Evolutionary conservation across 306 rosid genomes (phyloP), one percentile per base, ranked within the genome.

Genomic region (Medicago truncatula): DNA sequence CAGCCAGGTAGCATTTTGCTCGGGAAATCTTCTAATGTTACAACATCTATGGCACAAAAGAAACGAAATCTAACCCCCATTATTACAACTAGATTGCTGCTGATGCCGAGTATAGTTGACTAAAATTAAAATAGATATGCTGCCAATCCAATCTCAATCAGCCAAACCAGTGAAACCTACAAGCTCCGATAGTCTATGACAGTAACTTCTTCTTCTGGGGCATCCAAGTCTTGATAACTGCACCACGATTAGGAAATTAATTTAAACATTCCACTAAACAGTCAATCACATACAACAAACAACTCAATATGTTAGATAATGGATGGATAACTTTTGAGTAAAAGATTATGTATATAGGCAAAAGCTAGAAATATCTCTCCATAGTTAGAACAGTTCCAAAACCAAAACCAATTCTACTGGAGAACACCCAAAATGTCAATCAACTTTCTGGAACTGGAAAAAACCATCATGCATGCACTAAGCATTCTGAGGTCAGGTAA

Each of bases 201-300:
- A 6, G 98, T 92, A 64, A 95, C 97, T 81, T 95, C 98, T 38
- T 95, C 98, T 67, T 95, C 98, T 0, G 97, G 98, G 11, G 96
- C 98, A 78, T 95, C 98, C 70, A 95, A 84, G 79, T 95, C 98
- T 90, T 95, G 97, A 85, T 95, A 95, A 80, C 98, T 95, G 96
- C 88, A 77, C 63, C 78, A 80, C 77, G 84, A 65, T 23, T 39
- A 28, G 13, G 9, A 70, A 57, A 67, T 57, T 46, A 67, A 64
- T 44, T 54, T 4, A 66, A 8, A 71, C 34, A 46, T 38, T 20
- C 63, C 72, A 61, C n/a, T 20, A 15, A 15, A 34, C 54, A 66
- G 79, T 89, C 91, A 71, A 86, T 85, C 85, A 92, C 88, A 36
- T 6, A 63, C 20, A 38, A 64, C 41, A 59, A 46, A 17, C 25